Evolutionary conservation across 169 alveolate species (phyloP).

Genomic region (Plasmodium adleri): DNA sequence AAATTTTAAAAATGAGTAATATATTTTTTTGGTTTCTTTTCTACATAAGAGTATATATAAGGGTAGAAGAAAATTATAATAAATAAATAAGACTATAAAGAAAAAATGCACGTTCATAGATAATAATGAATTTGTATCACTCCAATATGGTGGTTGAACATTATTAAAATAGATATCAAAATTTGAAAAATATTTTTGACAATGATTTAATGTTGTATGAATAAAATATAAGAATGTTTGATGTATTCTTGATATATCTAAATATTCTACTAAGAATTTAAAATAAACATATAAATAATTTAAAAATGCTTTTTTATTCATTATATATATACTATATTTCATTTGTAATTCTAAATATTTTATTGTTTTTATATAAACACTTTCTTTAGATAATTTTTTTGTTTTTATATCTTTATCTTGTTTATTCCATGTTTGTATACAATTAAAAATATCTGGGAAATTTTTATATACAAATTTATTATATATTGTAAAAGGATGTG

Average conservation of each 20-base stretch:
- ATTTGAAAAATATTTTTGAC: slow-evolving; percentile 25
- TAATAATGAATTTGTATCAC: slow-evolving; percentile 38
- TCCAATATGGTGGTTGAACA: slow-evolving; percentile 25
- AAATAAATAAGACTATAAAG: slow-evolving; percentile 25
- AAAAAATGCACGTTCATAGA: slow-evolving; percentile 39
- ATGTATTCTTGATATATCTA: slow-evolving; percentile 24
- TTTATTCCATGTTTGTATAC: not conserved
- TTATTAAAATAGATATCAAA: slow-evolving; percentile 12
- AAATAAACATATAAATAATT: slow-evolving; percentile 25
- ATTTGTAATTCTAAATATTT: slow-evolving; percentile 50
- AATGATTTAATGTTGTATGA: slow-evolving; percentile 28
- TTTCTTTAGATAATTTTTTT: not conserved
- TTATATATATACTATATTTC: slow-evolving; percentile 48
- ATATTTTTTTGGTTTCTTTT: slow-evolving; percentile 1
- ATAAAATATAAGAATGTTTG: slow-evolving; percentile 34
- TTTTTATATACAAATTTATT: not conserved
- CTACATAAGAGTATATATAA: slow-evolving; percentile 7
- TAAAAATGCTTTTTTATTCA: slow-evolving; percentile 48
- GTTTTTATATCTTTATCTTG: not conserved
- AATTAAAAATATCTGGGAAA: not conserved
- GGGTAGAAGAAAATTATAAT: slow-evolving; percentile 45
- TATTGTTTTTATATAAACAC: slow-evolving; percentile 34
- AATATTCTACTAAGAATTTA: slow-evolving; percentile 30
- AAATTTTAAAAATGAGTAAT: slow-evolving; percentile 17
- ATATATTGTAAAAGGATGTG: too few species aligned